Evolutionary conservation across 2,329 filamentous ascomycete genomes (phyloP).

Genomic region (Tolypocladium ovalisporum): DNA sequence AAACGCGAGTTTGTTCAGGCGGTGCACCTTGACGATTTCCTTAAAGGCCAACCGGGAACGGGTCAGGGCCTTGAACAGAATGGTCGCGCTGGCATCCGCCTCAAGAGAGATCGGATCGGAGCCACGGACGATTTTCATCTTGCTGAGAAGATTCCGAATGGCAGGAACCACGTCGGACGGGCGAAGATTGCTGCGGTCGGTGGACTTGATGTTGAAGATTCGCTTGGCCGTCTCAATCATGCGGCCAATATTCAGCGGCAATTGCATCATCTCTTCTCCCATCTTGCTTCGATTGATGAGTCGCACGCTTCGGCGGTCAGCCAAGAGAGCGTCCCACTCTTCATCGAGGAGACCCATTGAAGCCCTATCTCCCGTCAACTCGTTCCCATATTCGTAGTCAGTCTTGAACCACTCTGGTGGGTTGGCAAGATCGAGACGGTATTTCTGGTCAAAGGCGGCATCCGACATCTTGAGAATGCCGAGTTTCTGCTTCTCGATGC

Average conservation of each 20-base stretch:
- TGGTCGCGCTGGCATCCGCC: conserved; percentile 78
- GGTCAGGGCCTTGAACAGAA: conserved; percentile 85
- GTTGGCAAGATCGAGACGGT: conserved; percentile 62
- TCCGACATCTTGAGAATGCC: conserved; percentile 77
- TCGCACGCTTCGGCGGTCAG: conserved; percentile 68
- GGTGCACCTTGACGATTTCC: conserved; percentile 75
- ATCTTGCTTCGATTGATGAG: conserved; percentile 55
- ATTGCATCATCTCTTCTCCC: conserved; percentile 75
- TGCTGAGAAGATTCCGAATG: conserved; percentile 63
- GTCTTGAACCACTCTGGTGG: conserved; percentile 49
- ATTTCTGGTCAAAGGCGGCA: conserved; percentile 67
- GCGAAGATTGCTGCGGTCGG: conserved; percentile 77
- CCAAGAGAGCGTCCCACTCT: conserved; percentile 70
- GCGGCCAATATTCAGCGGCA: conserved; percentile 83
- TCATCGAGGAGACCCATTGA: conserved; percentile 79
- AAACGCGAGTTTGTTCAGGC: conserved; percentile 82
- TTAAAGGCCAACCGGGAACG: conserved; percentile 89
- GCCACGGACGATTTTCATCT: conserved; percentile 78
- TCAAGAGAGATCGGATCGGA: conserved; percentile 72
- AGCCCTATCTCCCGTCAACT: conserved; percentile 77
- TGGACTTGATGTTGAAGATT: conserved; percentile 81
- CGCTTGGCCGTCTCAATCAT: conserved; percentile 86
- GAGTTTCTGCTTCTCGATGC: conserved; percentile 87
- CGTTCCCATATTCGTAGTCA: conserved; percentile 64
- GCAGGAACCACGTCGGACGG: conserved; percentile 78